Conservation (phyloP, 1,284 basidiomycete genomes). For the Pterulicium gracile region DNA sequence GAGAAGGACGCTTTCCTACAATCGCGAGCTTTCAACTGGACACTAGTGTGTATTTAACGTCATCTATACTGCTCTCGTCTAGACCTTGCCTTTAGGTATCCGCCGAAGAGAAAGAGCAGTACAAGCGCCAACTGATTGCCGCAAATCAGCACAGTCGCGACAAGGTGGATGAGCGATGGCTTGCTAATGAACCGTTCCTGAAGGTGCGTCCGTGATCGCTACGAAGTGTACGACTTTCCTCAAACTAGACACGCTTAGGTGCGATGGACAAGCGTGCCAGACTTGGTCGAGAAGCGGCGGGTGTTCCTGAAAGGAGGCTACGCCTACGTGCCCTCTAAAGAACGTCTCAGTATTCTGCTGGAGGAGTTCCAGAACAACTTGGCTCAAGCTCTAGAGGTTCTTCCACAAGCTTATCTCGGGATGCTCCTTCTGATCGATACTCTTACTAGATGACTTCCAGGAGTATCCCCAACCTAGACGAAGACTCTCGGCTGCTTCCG, state of each 20-base stretch:
- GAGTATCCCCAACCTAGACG: constrained; percentile 87
- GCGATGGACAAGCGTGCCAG: constrained; percentile 87
- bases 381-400: constrained; percentile 73
- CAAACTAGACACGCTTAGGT: constrained; percentile 28
- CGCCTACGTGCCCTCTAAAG: constrained; percentile 81
- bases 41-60: constrained; percentile 48
- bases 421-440: not conserved
- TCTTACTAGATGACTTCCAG: constrained; percentile 67
- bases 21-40: constrained; percentile 76
- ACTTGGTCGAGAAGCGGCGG: constrained; percentile 79
- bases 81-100: constrained; percentile 17
- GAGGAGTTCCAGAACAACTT: constrained; percentile 79
- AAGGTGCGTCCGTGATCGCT: constrained; percentile 9
- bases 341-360: constrained; percentile 83
- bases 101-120: constrained; percentile 59
- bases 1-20: constrained; percentile 70
- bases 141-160: constrained; percentile 25
- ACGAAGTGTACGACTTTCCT: not conserved
- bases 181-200: not conserved
- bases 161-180: constrained; percentile 1
- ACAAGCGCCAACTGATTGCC: constrained; percentile 42
- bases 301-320: constrained; percentile 77
- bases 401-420: constrained; percentile 12
- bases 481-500: constrained; percentile 87
- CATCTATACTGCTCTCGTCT: constrained; percentile 1